Percentiles rank a stretch among this genome's conserved stretches.
phyloP scores from a whole-genome alignment of 2,329 filamentous ascomycete genomes.

The Talaromyces sp. region DNA sequence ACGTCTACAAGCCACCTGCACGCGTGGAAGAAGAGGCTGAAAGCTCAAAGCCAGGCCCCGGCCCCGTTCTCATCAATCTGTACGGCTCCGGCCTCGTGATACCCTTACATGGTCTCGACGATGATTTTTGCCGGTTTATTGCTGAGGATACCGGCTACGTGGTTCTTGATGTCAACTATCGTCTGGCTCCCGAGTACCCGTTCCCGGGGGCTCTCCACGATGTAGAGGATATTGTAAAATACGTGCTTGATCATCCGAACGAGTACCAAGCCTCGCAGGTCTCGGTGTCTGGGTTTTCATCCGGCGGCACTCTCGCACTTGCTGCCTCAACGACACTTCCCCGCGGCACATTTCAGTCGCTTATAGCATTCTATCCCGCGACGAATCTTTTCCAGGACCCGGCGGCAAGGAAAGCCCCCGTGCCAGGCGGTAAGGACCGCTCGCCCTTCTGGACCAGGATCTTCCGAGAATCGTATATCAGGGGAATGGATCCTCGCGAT shows the following conservation, averaged over 20 bases:
- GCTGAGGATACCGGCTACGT: slow-evolving; percentile 21
- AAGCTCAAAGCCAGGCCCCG: background rate
- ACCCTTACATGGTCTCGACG: slow-evolving; percentile 25
- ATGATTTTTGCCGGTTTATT: slow-evolving; percentile 25
- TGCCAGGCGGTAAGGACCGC: slow-evolving; percentile 21
- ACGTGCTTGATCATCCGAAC: slow-evolving; percentile 26
- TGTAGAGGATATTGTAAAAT: slow-evolving; percentile 30
- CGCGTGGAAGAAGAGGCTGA: background rate
- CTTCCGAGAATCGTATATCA: slow-evolving; percentile 27
- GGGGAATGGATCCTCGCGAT: slow-evolving; percentile 22
- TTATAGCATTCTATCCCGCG: slow-evolving; percentile 30
- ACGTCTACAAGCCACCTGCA: slow-evolving; percentile 24
- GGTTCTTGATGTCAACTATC: slow-evolving; percentile 36
- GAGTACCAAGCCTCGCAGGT: slow-evolving; percentile 28
- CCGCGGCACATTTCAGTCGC: slow-evolving; percentile 21
- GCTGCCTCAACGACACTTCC: slow-evolving; percentile 26
- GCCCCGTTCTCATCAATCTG: slow-evolving; percentile 27
- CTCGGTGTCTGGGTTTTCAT: slow-evolving; percentile 37
- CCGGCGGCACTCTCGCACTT: slow-evolving; percentile 38
- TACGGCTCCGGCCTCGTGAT: slow-evolving; percentile 30
- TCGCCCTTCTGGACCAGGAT: slow-evolving; percentile 18
- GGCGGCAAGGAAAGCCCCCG: slow-evolving; percentile 13
- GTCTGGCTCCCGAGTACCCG: slow-evolving; percentile 34
- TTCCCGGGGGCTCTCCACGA: slow-evolving; percentile 37
- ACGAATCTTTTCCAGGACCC: slow-evolving; percentile 19